A percentile compares a stretch with the other conserved stretches of the same genome.
Evolutionary conservation across 345 rosid species (phyloP).

Genomic region (Rhodamnia rubescens): DNA sequence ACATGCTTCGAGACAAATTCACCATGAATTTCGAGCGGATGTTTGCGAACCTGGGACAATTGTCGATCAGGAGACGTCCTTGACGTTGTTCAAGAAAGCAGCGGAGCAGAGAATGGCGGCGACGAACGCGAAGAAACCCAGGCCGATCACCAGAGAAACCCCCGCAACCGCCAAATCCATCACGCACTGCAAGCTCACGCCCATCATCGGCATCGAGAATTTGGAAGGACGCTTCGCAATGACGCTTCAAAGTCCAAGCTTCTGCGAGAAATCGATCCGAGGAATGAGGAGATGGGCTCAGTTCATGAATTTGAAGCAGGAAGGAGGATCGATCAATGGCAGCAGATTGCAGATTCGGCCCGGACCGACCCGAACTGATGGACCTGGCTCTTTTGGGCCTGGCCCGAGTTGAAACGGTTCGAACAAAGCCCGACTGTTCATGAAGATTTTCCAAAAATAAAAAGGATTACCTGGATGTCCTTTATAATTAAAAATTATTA

Average conservation of each 20-base stretch:
- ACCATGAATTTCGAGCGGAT: neutral
- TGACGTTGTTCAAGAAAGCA: conserved; percentile 70
- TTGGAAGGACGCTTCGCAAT: neutral
- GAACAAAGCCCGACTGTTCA: neutral
- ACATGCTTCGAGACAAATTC: neutral
- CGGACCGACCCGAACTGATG: neutral
- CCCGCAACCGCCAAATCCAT: conserved; percentile 70
- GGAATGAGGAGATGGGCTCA: neutral
- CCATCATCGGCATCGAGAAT: conserved; percentile 10
- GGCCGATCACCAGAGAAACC: conserved; percentile 60
- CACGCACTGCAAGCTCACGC: conserved; percentile 39
- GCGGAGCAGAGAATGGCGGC: conserved; percentile 67
- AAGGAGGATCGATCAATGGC: neutral
- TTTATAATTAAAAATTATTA: too few relatives aligned
- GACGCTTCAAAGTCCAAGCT: neutral
- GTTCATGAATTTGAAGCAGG: neutral
- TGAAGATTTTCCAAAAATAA: too few relatives aligned
- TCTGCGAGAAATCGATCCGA: neutral
- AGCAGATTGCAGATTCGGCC: neutral
- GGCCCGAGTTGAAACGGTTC: neutral
- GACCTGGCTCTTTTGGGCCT: neutral
- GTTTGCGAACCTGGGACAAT: neutral
- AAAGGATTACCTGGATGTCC: too few relatives aligned
- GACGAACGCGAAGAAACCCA: conserved; percentile 58
- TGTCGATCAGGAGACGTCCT: conserved; percentile 7